Conservation (phyloP, 139 green algal species). For the Chlorella sp. region DNA sequence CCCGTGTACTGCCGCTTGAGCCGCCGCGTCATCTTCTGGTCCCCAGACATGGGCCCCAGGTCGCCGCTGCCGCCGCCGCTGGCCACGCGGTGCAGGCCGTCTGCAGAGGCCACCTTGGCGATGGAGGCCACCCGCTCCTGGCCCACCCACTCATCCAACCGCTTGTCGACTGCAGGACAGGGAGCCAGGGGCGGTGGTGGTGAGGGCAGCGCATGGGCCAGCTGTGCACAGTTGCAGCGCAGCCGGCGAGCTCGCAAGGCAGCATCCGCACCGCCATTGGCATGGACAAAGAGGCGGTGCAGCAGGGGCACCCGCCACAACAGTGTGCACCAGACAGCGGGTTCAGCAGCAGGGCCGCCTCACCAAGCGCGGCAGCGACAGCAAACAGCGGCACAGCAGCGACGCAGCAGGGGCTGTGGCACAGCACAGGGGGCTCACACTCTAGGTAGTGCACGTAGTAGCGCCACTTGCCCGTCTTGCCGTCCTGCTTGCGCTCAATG, state of each 20-base stretch:
- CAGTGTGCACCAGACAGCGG: too few species aligned
- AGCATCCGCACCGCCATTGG: too few species aligned
- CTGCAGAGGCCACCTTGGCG: not conserved
- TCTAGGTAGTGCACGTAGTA: slow-evolving; percentile 95
- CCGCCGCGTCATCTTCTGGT: slow-evolving; percentile 84
- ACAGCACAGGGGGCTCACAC: slow-evolving; percentile 53
- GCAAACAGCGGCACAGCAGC: not conserved
- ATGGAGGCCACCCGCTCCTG: slow-evolving; percentile 37
- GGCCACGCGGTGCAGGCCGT: slow-evolving; percentile 20
- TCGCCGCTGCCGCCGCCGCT: slow-evolving; percentile 1
- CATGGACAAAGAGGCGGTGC: too few species aligned
- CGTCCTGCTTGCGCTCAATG: slow-evolving; percentile 43
- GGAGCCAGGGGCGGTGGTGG: not conserved
- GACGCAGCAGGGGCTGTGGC: not conserved
- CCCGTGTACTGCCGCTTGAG: slow-evolving; percentile 79
- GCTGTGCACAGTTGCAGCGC: not conserved
- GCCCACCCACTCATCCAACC: slow-evolving; percentile 89
- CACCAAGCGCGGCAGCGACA: not conserved
- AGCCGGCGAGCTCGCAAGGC: too few species aligned
- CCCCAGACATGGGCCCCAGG: slow-evolving; percentile 21
- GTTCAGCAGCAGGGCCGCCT: too few species aligned
- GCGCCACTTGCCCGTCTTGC: slow-evolving; percentile 10
- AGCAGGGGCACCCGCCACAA: too few species aligned
- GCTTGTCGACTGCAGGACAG: slow-evolving; percentile 71
- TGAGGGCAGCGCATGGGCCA: not conserved